phyloP scores from a whole-genome alignment of 164 flowering plant genomes.

The Vitis amurensis region DNA sequence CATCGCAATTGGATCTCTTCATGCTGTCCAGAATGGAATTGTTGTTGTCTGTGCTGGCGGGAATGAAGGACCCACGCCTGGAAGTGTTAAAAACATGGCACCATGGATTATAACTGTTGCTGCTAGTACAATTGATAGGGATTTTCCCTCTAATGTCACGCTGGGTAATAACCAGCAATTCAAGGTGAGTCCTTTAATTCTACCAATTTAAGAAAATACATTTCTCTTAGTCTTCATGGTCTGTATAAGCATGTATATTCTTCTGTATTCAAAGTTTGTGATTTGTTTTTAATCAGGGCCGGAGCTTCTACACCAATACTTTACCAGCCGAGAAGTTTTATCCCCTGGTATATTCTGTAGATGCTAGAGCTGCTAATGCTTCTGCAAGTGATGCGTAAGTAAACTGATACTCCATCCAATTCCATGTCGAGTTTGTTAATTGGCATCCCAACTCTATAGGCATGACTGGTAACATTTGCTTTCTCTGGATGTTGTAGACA shows the following conservation, averaged over 20 bases:
- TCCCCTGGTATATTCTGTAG: neutral
- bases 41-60: conserved; percentile 21
- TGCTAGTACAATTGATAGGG: too few species aligned
- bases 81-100: conserved; percentile 14
- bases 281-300: neutral
- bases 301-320: neutral
- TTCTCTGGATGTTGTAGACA: neutral
- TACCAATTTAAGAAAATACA: too few species aligned
- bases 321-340: neutral
- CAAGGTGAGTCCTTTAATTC: too few species aligned
- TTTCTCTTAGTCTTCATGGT: too few species aligned
- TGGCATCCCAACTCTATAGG: too few species aligned
- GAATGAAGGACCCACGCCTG: conserved; percentile 8
- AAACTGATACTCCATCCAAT: too few species aligned
- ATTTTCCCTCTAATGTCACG: too few species aligned
- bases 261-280: neutral
- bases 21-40: conserved; percentile 25
- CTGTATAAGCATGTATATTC: too few species aligned
- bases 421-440: too few species aligned
- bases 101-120: conserved; percentile 22
- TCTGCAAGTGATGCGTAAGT: neutral
- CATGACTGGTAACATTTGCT: neutral
- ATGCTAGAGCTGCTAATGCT: too few species aligned
- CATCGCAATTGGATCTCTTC: conserved; percentile 22
- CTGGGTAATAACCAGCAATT: neutral